Percentiles rank a stretch among this genome's conserved stretches.
Conservation (phyloP, 352 stramenopile species). For the Globisporangium ultimum region DNA sequence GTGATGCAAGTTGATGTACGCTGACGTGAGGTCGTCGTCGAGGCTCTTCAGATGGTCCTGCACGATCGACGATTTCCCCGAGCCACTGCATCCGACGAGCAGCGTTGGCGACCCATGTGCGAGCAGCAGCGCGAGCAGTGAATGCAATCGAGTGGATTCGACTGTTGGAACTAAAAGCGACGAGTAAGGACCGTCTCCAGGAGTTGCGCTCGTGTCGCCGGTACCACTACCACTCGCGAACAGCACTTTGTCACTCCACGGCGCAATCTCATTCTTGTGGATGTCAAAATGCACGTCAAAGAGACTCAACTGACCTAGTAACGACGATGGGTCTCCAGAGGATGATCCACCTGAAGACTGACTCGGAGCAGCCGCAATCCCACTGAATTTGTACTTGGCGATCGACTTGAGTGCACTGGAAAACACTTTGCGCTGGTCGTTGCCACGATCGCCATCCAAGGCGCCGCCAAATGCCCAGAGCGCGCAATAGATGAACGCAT, state of each 20-base stretch:
- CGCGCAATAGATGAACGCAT: conserved; percentile 93
- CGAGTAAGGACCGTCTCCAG: conserved; percentile 51
- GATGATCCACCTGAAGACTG: background rate
- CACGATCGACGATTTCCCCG: conserved; percentile 82
- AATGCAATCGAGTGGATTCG: conserved; percentile 68
- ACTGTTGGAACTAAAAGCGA: conserved; percentile 74
- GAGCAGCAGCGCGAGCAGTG: conserved; percentile 58
- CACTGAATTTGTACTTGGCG: conserved; percentile 70
- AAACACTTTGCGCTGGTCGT: conserved; percentile 58
- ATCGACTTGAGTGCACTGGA: conserved; percentile 54
- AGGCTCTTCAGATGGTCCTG: conserved; percentile 67
- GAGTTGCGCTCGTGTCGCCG: conserved; percentile 6
- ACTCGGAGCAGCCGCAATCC: background rate
- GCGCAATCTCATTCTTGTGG: conserved; percentile 65
- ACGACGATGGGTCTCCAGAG: background rate
- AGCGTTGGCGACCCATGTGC: conserved; percentile 48
- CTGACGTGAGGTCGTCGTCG: conserved; percentile 54
- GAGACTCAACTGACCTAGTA: conserved; percentile 23
- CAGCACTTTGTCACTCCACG: conserved; percentile 73
- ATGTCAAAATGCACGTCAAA: conserved; percentile 85
- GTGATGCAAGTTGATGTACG: conserved; percentile 79
- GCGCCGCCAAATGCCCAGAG: conserved; percentile 96
- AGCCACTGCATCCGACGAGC: conserved; percentile 77
- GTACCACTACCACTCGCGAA: no score
- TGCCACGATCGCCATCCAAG: conserved; percentile 84